Percentiles rank a stretch among this genome's conserved stretches.
Evolutionary conservation across 257 asterid species (phyloP).

Genomic region (Echium plantagineum): DNA sequence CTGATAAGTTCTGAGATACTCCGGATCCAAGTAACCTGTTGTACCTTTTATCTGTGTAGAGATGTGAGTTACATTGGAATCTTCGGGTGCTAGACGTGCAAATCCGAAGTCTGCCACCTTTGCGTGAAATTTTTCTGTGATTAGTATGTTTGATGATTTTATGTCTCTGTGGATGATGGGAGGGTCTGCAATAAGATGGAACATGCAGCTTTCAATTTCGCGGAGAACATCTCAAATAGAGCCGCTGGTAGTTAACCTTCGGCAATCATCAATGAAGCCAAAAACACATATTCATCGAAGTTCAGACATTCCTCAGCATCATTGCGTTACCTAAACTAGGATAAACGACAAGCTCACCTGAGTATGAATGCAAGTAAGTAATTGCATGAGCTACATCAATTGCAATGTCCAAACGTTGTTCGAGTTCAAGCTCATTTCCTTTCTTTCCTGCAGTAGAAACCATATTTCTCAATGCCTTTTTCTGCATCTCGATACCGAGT

Average conservation of each 20-base stretch:
- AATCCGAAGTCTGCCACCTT: constrained; percentile 74
- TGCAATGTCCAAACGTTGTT: constrained; percentile 56
- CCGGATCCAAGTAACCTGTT: constrained; percentile 72
- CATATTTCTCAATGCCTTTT: not conserved
- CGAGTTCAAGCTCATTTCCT: constrained; percentile 32
- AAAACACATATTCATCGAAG: not conserved
- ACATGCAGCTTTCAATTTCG: not conserved
- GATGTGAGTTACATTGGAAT: constrained; percentile 39
- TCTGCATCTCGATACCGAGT: not conserved
- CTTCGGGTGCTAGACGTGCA: constrained; percentile 44
- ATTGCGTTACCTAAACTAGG: not conserved
- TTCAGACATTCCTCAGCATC: not conserved
- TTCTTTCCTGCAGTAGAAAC: constrained; percentile 32
- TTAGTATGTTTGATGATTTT: constrained; percentile 56
- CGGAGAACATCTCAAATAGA: not conserved
- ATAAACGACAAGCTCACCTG: constrained; percentile 28
- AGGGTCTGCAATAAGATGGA: constrained; percentile 33
- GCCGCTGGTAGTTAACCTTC: not conserved
- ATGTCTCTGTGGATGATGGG: constrained; percentile 70
- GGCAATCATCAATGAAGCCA: not conserved
- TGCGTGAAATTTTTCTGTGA: constrained; percentile 55
- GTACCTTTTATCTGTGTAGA: constrained; percentile 69
- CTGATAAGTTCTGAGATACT: constrained; percentile 45
- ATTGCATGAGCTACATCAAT: constrained; percentile 69
- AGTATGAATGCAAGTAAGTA: constrained; percentile 61